These are phyloP conservation scores for Fusarium sp. DNA, from an alignment of 2,329 filamentous ascomycete genomes.

Conservation along the genomic window DNA sequence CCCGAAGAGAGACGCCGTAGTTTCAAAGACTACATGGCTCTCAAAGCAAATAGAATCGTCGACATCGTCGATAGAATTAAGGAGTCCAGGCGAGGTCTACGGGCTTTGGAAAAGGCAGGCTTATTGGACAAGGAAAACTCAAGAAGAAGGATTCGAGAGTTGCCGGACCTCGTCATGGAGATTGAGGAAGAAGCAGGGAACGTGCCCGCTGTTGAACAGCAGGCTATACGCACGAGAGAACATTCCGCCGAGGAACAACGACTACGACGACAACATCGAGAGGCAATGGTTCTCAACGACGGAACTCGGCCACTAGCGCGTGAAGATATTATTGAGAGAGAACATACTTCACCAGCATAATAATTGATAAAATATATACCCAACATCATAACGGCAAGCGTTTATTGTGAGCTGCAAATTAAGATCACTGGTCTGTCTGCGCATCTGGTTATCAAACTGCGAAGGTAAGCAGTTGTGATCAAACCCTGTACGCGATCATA, in stretches of 20 bases:
- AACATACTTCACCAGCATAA: constrained; percentile 55
- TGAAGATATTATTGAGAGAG: constrained; percentile 82
- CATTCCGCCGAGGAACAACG: constrained; percentile 76
- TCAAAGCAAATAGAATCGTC: constrained; percentile 64
- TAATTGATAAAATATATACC: constrained; percentile 7
- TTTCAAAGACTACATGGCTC: constrained; percentile 64
- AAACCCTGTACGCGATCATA: background rate
- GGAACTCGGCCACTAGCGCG: constrained; percentile 79
- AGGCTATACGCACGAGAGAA: constrained; percentile 56
- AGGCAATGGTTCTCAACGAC: constrained; percentile 92
- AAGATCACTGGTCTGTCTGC: too few relatives aligned
- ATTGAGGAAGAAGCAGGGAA: constrained; percentile 47
- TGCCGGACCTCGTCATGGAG: constrained; percentile 53
- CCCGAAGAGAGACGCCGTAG: constrained; percentile 65
- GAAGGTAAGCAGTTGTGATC: too few relatives aligned
- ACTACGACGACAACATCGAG: constrained; percentile 79
- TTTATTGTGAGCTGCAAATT: background rate
- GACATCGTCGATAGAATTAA: constrained; percentile 65
- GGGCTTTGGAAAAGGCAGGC: constrained; percentile 63
- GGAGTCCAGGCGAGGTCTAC: constrained; percentile 63
- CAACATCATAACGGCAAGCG: background rate
- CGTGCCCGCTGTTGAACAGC: constrained; percentile 45
- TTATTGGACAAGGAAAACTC: constrained; percentile 56
- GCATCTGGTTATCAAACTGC: too few relatives aligned
- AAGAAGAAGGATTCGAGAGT: constrained; percentile 46